Percentiles rank a stretch among this genome's conserved stretches.
Conservation (phyloP, 2,329 filamentous ascomycete genomes). For the Colletotrichum noveboracense region DNA sequence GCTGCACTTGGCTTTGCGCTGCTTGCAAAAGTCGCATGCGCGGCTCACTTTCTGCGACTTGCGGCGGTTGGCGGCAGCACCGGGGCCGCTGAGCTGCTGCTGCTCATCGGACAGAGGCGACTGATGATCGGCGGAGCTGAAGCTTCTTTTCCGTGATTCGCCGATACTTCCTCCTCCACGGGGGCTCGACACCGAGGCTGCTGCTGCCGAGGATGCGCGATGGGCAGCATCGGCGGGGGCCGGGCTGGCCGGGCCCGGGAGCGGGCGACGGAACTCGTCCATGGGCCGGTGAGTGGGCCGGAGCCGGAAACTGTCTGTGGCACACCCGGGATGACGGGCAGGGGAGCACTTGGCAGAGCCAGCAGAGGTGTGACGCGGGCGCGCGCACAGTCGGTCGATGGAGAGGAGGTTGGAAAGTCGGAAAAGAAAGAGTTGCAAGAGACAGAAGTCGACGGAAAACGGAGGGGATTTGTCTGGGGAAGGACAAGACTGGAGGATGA, state of each 20-base stretch:
- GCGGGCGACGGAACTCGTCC: conserved; percentile 10
- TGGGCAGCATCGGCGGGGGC: background rate
- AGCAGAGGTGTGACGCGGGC: background rate
- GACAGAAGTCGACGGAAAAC: conserved; percentile 14
- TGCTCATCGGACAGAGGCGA: conserved; percentile 11
- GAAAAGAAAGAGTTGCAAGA: conserved; percentile 9
- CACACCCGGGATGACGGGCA: background rate
- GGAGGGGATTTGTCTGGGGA: conserved; percentile 13
- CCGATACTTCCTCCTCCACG: background rate
- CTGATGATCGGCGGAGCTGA: conserved; percentile 12
- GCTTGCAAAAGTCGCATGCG: conserved; percentile 44
- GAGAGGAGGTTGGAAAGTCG: background rate
- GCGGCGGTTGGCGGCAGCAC: conserved; percentile 9
- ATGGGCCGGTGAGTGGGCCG: background rate
- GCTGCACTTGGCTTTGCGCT: conserved; percentile 41
- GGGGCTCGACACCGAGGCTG: background rate
- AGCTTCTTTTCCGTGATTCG: conserved; percentile 8
- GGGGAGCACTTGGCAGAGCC: background rate
- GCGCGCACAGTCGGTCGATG: background rate
- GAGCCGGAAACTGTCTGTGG: background rate
- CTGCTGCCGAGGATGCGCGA: conserved; percentile 1
- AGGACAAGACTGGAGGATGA: background rate
- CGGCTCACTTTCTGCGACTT: conserved; percentile 37
- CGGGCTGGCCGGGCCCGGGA: conserved; percentile 5
- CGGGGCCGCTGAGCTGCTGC: background rate